These are phyloP conservation scores for Sindora glabra DNA, from an alignment of 306 rosid genomes.

Conservation along the genomic window DNA sequence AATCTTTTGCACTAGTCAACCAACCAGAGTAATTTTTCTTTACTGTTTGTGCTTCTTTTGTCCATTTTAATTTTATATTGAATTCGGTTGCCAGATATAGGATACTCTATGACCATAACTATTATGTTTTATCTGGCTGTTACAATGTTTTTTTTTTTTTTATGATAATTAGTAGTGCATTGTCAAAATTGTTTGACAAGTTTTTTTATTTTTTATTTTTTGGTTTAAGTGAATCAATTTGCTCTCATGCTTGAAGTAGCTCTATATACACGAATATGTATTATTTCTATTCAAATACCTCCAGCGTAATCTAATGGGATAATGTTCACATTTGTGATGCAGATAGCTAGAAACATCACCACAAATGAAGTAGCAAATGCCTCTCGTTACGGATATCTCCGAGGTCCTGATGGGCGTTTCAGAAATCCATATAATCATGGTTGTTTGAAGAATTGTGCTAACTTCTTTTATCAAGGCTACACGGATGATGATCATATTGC, in stretches of 20 bases:
- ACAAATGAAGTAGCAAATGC: constrained; percentile 77
- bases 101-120: too few relatives aligned
- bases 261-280: not conserved
- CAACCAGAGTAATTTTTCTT: too few relatives aligned
- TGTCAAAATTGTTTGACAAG: not conserved
- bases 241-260: not conserved
- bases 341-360: constrained; percentile 90
- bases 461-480: constrained; percentile 63
- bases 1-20: too few relatives aligned
- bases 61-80: too few relatives aligned
- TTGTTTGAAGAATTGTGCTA: constrained; percentile 66
- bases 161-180: not conserved
- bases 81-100: too few relatives aligned
- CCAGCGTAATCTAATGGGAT: not conserved
- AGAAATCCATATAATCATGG: constrained; percentile 82
- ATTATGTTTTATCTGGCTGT: too few relatives aligned
- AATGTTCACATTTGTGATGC: constrained; percentile 22
- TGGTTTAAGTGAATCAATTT: not conserved
- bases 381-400: constrained; percentile 69
- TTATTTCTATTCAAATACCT: not conserved
- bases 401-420: constrained; percentile 75
- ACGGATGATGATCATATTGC: constrained; percentile 61
- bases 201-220: too few relatives aligned
- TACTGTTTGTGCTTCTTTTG: too few relatives aligned
- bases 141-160: too few relatives aligned